These are phyloP conservation scores for Trichosanthes cucumerina DNA, from an alignment of 306 rosid species.

Conservation along the genomic window DNA sequence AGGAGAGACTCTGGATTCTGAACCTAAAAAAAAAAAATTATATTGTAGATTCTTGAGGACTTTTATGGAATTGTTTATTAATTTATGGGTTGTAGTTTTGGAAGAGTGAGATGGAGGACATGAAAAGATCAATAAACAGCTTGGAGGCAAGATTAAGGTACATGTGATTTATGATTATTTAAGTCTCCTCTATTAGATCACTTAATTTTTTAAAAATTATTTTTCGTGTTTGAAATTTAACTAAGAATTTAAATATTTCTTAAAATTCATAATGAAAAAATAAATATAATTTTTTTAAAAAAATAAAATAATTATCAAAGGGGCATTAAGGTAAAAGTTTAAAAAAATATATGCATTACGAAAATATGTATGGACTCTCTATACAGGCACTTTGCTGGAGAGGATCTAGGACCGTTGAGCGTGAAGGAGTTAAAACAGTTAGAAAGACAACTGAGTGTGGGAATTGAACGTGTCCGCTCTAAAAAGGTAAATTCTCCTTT, in stretches of 20 bases:
- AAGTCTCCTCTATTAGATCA: no score
- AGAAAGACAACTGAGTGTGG: constrained; percentile 33
- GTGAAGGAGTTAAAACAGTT: constrained; percentile 37
- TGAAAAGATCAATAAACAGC: constrained; percentile 18
- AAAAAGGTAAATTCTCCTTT: constrained; percentile 15
- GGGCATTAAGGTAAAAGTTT: no score
- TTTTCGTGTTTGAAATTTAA: no score
- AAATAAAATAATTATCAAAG: no score
- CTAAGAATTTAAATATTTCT: no score
- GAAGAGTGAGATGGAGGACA: constrained; percentile 35
- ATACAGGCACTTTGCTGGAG: constrained; percentile 34
- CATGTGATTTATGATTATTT: not conserved
- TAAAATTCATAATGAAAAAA: no score
- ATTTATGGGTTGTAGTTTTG: constrained; percentile 15
- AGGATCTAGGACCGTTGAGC: constrained; percentile 31
- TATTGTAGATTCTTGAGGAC: not conserved
- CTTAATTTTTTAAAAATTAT: no score
- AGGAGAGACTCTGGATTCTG: no score
- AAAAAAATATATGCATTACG: no score
- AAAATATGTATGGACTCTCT: no score
- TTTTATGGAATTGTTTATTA: not conserved
- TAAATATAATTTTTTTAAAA: no score
- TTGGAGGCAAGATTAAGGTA: constrained; percentile 28
- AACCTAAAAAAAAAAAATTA: no score
- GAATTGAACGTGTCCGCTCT: constrained; percentile 31